Base-by-base conservation (phyloP, 345 rosid genomes). In the Isatis tinctoria region DNA sequence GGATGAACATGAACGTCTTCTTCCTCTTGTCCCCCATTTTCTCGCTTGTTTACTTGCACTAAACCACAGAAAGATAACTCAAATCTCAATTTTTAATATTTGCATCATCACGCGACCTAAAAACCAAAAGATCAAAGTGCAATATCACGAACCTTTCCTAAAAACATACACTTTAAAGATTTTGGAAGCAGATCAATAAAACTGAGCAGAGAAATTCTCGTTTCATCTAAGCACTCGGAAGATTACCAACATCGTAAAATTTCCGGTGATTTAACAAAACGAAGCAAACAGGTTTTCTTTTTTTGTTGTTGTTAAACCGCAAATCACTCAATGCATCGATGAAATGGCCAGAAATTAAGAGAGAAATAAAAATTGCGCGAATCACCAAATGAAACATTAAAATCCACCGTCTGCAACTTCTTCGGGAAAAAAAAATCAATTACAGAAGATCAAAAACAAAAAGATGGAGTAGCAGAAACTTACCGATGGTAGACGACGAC, bases 1-100 rank as follows among this genome's bases (percentile, higher is more conserved):
- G 86, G 48, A 91, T 85, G 77, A 94, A 91, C 87, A 91, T 90
- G 60, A 91, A 91, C 39, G 69, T 64, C 56, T 64, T 64, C 69
- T 64, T 64, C 18, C 69, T 64, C 56, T 64, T 64, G 83, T 86
- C 96, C 61, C 97, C 96, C 98, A 94, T 88, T 60, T 24, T 67
- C 68, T 57, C 11, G 24, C 56, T 53, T 2, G 24, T 22, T 41
- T 8, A 70, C 4, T 36, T 36, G 47, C 73, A 57, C 57, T 12
- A 53, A 14, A 20, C 16, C 16, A 58, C 3, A 70, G 1, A 43
- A 13, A 57, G 11, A 12, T 18, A n/a, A 69, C 13, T 16, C 16
- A 28, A 57, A n/a, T 33, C 36, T 59, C 67, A 70, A 6, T 33
- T 56, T 56, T 59, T 10, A 48, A 24, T 16, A 35, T 7, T 7